Evolutionary conservation across 2,329 filamentous ascomycete species (phyloP).

Genomic region (Blumeriella jaapii): DNA sequence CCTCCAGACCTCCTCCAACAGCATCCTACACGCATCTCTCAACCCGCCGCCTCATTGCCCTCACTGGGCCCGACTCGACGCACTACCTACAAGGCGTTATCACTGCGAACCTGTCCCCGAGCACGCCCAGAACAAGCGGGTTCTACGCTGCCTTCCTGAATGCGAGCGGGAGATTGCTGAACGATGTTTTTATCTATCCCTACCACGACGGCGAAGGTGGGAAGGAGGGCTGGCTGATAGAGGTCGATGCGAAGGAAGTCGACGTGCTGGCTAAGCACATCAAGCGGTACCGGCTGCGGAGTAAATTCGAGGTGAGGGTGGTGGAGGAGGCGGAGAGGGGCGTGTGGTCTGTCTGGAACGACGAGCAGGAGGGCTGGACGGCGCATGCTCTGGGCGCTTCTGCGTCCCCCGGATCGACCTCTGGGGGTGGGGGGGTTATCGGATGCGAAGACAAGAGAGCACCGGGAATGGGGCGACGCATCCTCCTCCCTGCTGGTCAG

Average conservation of each 20-base stretch:
- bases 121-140: constrained; percentile 28
- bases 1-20: constrained; percentile 32
- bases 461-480: constrained; percentile 43
- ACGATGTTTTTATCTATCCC: constrained; percentile 86
- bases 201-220: constrained; percentile 5
- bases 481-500: constrained; percentile 30
- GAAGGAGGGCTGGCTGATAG: constrained; percentile 52
- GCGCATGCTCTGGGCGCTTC: constrained; percentile 6
- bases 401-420: neutral
- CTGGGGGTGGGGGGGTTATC: constrained; percentile 18
- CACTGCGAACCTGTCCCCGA: constrained; percentile 51
- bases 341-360: constrained; percentile 63
- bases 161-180: constrained; percentile 69
- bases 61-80: constrained; percentile 68
- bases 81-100: constrained; percentile 83
- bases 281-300: constrained; percentile 73
- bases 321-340: constrained; percentile 52
- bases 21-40: constrained; percentile 45
- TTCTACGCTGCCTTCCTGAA: constrained; percentile 81
- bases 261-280: constrained; percentile 57
- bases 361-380: constrained; percentile 10
- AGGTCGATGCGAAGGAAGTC: constrained; percentile 63
- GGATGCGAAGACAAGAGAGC: constrained; percentile 37
- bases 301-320: constrained; percentile 60
- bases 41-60: constrained; percentile 67